Evolutionary conservation across 176 grass and related monocot species (phyloP), one percentile per base, ranked within the genome.

Genomic region (Secale cereale): DNA sequence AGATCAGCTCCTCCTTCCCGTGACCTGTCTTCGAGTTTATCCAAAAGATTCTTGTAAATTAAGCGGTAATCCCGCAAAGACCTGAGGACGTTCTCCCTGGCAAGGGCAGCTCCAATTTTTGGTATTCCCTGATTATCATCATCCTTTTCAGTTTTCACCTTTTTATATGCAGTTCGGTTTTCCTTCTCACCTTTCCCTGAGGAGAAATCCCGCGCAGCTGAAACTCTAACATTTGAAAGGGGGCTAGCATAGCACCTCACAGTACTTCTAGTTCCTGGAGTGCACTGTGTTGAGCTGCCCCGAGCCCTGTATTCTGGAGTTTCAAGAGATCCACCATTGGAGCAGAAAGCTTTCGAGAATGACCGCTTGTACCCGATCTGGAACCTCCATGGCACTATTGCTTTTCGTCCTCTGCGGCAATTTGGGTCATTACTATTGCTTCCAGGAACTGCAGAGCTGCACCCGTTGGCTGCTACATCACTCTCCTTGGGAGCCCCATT

Each of bases 321-420:
- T 56, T 60, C 20, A 27, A 45, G 17, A 7, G 32, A 57, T 36
- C 19, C 69, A 37, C 3, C 57, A 14, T 79, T 52, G 8, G 73
- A 83, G 62, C 25, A 54, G 54, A 88, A 90, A 29, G 83, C 90
- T 83, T 90, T 78, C 6, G 79, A 85, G 82, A 88, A 92, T 23
- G 85, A 85, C 46, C 89, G 82, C 79, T 86, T 94, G 85, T 85
- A 92, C 8, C 87, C 79, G 2, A 63, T 36, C 76, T 97, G 90
- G 77, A 97, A 97, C 64, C 92, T 92, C 94, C 94, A 97, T n/a
- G 92, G 86, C 1, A 41, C 77, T 26, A 94, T 70, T 62, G n/a
- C 13, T 77, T 97, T 97, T 39, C 36, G 41, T 20, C 92, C 86
- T 82, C 87, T 94, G 35, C 77, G 43, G 63, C 17, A 41, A 54